A percentile compares a stretch with the other conserved stretches of the same genome.
These are phyloP conservation scores for Hypomyces perniciosus DNA, from an alignment of 2,329 filamentous ascomycete species.

Conservation along the genomic window DNA sequence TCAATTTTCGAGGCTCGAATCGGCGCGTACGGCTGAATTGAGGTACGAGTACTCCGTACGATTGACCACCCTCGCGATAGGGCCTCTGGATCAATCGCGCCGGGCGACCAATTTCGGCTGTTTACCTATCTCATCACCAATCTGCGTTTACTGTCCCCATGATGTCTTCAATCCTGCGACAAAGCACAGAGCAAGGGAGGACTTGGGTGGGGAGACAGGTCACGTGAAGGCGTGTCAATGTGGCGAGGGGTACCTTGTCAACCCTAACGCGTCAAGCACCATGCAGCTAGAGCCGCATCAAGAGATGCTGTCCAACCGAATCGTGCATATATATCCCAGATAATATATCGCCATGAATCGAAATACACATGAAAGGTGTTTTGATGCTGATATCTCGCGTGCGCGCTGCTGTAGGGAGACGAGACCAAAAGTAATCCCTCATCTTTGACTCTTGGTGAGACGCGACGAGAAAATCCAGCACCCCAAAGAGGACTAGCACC, in stretches of 20 bases:
- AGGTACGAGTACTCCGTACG: neutral
- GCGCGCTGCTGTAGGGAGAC: constrained; percentile 1
- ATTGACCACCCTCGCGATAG: neutral
- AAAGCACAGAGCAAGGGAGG: neutral
- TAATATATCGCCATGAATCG: neutral
- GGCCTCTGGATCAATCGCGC: neutral
- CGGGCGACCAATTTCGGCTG: neutral
- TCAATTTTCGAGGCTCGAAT: neutral
- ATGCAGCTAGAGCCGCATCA: neutral
- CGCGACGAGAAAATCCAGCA: constrained; percentile 9
- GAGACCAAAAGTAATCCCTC: constrained; percentile 4
- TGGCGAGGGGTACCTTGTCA: constrained; percentile 6
- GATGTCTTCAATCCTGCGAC: neutral
- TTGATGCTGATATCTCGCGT: neutral
- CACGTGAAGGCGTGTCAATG: constrained; percentile 11
- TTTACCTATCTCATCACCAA: neutral
- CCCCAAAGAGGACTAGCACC: constrained; percentile 12
- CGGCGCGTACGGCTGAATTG: neutral
- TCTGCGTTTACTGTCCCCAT: no score
- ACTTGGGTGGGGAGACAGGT: neutral
- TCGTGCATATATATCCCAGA: no score
- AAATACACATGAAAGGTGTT: neutral
- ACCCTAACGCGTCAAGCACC: constrained; percentile 6
- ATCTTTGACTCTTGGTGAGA: constrained; percentile 12
- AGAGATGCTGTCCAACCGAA: neutral